Base-by-base conservation (phyloP, 192 early-diverging fungal genomes). In the Coemansia erecta region DNA sequence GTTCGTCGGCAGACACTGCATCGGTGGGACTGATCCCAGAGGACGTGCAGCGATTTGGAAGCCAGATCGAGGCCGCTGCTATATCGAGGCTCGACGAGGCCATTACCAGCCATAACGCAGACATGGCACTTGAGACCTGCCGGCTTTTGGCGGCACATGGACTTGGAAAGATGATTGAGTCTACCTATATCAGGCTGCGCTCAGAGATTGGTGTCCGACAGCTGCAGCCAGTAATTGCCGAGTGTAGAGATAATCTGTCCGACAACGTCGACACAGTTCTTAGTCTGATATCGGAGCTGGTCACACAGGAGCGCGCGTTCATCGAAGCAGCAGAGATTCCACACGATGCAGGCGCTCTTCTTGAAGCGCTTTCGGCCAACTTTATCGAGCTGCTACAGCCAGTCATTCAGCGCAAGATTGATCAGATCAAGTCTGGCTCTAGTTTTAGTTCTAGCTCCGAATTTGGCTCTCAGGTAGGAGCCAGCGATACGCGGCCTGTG, bases 281-380 rank as follows among this genome's bases (percentile, higher is more conserved):
- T 19, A 15, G 39, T 18, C 14, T 46, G 5, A 24, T 73, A 18
- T 45, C 47, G 1, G 62, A 61, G 4, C 52, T 67, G 4, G 15
- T 72, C 0, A 22, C 54, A 13, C 61, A 54, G 13, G 75, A 78
- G 33, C 65, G 69, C 14, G 51, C 43, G 7, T 63, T 78, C 52
- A 42, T 65, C n/a, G 70, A 72, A 45, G 61, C 70, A 3, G 59
- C 54, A 9, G 69, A 57, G 3, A 28, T 59, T 9, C 9, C 54
- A 26, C 50, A 59, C 28, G 41, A 19, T 26, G 39, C 60, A 6
- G 61, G 49, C n/a, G 56, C 40, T 0, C 11, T 78, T 39, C 44
- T 64, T 26, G 66, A 68, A 14, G 45, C 49, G 23, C 45, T 72
- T 7, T 24, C 72, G 39, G 58, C 41, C 15, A 39, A 44, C 18